Evolutionary conservation across 768 basidiomycete species (phyloP).

Genomic region (Leccinum barrowsii): DNA sequence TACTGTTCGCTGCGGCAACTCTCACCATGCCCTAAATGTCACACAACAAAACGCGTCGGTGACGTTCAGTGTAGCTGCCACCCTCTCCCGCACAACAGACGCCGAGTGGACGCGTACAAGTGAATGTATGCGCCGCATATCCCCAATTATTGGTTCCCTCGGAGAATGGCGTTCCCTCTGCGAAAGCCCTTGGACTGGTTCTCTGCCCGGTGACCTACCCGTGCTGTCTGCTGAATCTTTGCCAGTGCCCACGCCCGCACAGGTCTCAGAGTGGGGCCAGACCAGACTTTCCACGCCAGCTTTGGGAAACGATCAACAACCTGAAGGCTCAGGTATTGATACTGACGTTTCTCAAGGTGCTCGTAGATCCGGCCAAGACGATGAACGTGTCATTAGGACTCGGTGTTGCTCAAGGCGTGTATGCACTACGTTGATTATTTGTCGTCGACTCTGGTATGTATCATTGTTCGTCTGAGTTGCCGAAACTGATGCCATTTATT

Average conservation of each 20-base stretch:
- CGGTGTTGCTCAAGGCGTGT: too few species aligned
- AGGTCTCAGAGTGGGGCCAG: slow-evolving; percentile 31
- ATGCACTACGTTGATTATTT: too few species aligned
- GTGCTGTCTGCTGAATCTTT: slow-evolving; percentile 11
- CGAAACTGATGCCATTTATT: too few species aligned
- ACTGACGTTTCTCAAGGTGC: too few species aligned
- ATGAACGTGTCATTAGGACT: too few species aligned
- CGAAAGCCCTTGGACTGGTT: slow-evolving; percentile 69
- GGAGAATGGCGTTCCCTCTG: slow-evolving; percentile 72
- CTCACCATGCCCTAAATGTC: slow-evolving; percentile 55
- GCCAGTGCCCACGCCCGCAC: not conserved
- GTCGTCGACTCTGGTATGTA: too few species aligned
- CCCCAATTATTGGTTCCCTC: slow-evolving; percentile 63
- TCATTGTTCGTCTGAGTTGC: too few species aligned
- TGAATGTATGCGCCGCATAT: slow-evolving; percentile 65
- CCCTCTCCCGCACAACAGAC: slow-evolving; percentile 69
- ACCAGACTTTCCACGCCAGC: slow-evolving; percentile 13
- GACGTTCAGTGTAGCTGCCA: slow-evolving; percentile 43
- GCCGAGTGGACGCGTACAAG: slow-evolving; percentile 73
- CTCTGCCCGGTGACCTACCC: slow-evolving; percentile 31
- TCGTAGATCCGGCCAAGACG: too few species aligned
- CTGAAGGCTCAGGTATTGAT: too few species aligned
- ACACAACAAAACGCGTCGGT: slow-evolving; percentile 58
- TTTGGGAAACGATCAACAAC: too few species aligned
- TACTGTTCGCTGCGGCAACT: too few species aligned